Evolutionary conservation across 352 stramenopile species (phyloP), one percentile per base, ranked within the genome.

Genomic region (Pythium apleroticum): DNA sequence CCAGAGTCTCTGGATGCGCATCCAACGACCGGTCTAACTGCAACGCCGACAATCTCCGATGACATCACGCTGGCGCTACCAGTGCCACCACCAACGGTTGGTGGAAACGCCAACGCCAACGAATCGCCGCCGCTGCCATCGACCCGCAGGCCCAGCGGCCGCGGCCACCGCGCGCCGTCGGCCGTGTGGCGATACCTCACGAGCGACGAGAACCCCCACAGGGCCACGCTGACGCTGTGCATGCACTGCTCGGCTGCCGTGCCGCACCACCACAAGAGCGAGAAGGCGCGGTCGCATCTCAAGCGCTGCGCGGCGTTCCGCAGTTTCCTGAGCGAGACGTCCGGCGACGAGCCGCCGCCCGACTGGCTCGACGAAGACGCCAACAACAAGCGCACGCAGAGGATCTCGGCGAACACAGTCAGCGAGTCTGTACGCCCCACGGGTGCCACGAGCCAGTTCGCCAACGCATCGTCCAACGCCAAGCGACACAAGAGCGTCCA

Each of bases 251-350:
- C 22, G 9, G 31, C 35, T 7, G 7, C n/a, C 2, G 67, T 77
- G 39, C 60, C 66, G 22, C 71, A 77, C 53, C 71, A 77, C 63
- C 71, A 65, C 67, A 77, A 77, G 67, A 77, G 68, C 60, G 71
- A 77, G 60, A 77, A 77, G 39, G 71, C 66, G 27, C 62, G 71
- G 48, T 67, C 66, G 31, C 71, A 75, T 28, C 63, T 77, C 33
- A 56, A 68, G 35, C 63, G 63, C 11, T 75, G 71, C 35, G 39
- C 33, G 4, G 50, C 49, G 19, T 77, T 74, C 57, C 63, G 63
- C 28, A 28, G 24, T 19, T 33, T 20, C 17, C 11, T 60, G 14
- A 25, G n/a, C 35, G 9, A 12, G n/a, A 11, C 14, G 37, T 35
- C 37, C 3, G 30, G 30, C 20, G 22, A 35, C 10, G 27, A 53